Conservation (phyloP, 2,329 filamentous ascomycete genomes). For the Aaosphaeria arxii region DNA sequence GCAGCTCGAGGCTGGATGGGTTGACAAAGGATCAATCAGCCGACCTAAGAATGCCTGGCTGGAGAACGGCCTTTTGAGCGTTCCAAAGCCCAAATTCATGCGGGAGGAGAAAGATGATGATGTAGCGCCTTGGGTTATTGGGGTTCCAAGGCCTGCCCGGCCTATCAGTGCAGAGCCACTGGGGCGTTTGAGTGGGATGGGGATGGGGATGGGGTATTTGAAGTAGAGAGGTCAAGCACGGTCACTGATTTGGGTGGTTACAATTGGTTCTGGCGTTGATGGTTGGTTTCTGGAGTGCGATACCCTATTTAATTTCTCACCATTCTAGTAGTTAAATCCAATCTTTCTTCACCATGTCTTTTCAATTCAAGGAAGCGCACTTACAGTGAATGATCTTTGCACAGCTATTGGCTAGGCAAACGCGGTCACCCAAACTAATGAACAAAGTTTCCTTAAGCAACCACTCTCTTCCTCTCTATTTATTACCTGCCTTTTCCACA, state of each 20-base stretch:
- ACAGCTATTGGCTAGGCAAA: too few relatives aligned
- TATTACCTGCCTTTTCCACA: too few relatives aligned
- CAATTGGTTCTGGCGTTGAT: too few relatives aligned
- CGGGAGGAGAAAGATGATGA: conserved; percentile 5
- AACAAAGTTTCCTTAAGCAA: too few relatives aligned
- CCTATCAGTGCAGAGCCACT: conserved; percentile 21
- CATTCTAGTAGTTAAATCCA: too few relatives aligned
- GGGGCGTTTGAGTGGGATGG: conserved; percentile 24
- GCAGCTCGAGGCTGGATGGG: conserved; percentile 5
- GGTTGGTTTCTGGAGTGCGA: too few relatives aligned
- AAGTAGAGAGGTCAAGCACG: conserved; percentile 4
- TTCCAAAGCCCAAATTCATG: conserved; percentile 17
- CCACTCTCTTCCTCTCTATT: too few relatives aligned
- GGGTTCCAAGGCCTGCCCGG: conserved; percentile 14
- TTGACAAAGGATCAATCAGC: conserved; percentile 15
- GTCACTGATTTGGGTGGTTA: not conserved
- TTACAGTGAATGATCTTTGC: too few relatives aligned
- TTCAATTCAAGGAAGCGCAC: too few relatives aligned
- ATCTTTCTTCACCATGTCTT: too few relatives aligned
- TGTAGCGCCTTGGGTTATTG: conserved; percentile 10
- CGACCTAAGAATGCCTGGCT: conserved; percentile 10
- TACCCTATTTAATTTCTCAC: too few relatives aligned
- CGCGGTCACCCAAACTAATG: too few relatives aligned
- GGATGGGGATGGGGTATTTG: conserved; percentile 19
- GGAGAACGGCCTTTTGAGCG: conserved; percentile 14